A percentile compares a stretch with the other conserved stretches of the same genome.
Evolutionary conservation across 306 rosid genomes (phyloP).

Genomic region (Gynostemma pentaphyllum): DNA sequence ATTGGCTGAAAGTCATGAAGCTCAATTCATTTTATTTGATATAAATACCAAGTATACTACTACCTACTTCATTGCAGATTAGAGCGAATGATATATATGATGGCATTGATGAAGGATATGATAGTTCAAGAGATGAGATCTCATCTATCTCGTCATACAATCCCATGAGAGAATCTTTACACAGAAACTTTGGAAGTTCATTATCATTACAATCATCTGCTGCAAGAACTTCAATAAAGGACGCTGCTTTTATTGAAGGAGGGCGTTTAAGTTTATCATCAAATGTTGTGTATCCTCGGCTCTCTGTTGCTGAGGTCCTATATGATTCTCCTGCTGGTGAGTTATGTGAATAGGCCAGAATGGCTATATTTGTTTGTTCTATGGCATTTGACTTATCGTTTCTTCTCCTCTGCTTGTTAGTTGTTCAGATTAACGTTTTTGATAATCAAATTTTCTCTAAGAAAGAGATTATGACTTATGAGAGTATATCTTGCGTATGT

Average conservation of each 20-base stretch:
- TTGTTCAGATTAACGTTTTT: not conserved
- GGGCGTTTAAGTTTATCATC: slow-evolving; percentile 65
- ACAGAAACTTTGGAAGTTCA: slow-evolving; percentile 75
- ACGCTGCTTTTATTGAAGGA: slow-evolving; percentile 39
- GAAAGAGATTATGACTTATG: not conserved
- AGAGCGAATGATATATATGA: slow-evolving; percentile 77
- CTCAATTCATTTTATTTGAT: slow-evolving; percentile 11
- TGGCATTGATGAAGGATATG: slow-evolving; percentile 80
- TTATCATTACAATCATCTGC: slow-evolving; percentile 67
- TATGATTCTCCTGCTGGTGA: slow-evolving; percentile 52
- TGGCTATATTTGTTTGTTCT: slow-evolving; percentile 11
- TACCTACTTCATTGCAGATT: slow-evolving; percentile 41
- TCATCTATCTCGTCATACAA: slow-evolving; percentile 94
- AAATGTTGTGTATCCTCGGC: slow-evolving; percentile 47
- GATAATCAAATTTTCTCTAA: not conserved
- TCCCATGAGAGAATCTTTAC: slow-evolving; percentile 50
- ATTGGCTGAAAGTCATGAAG: not conserved
- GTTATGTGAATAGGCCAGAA: slow-evolving; percentile 22
- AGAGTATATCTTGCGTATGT: not conserved
- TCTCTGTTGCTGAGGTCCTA: slow-evolving; percentile 72
- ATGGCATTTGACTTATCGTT: not conserved
- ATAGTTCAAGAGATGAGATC: slow-evolving; percentile 86
- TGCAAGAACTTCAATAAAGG: slow-evolving; percentile 54
- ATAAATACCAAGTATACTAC: slow-evolving; percentile 9
- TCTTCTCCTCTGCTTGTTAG: not conserved